phyloP scores from a whole-genome alignment of 2,329 filamentous ascomycete species.

The Aspergillus aculeatus region DNA sequence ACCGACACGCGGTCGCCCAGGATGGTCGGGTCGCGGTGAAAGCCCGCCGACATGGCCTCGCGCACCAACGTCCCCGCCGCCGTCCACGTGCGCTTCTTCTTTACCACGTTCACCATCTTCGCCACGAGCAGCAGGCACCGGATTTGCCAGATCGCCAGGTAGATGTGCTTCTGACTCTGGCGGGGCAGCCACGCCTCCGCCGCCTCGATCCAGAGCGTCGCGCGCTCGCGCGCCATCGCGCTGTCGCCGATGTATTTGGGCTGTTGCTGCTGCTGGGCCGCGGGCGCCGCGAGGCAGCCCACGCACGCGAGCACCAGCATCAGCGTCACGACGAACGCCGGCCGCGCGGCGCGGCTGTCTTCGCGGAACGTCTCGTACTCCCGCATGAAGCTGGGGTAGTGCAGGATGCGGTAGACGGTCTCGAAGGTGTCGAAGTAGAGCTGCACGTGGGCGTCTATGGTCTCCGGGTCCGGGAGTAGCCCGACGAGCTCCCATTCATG shows the following conservation, averaged over 20 bases:
- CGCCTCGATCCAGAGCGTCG: constrained; percentile 20
- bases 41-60: constrained; percentile 49
- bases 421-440: constrained; percentile 27
- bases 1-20: constrained; percentile 37
- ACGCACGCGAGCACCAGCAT: constrained; percentile 23
- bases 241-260: constrained; percentile 21
- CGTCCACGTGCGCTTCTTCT: constrained; percentile 53
- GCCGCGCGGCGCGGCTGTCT: constrained; percentile 12
- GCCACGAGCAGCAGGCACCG: constrained; percentile 49
- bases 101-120: constrained; percentile 49
- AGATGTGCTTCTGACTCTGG: constrained; percentile 53
- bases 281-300: constrained; percentile 8
- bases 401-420: constrained; percentile 23
- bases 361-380: constrained; percentile 23
- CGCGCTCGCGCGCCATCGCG: constrained; percentile 18
- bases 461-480: constrained; percentile 22
- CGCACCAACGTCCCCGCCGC: constrained; percentile 48
- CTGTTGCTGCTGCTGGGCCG: constrained; percentile 4
- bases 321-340: constrained; percentile 20
- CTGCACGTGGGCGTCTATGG: constrained; percentile 19
- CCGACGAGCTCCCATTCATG: constrained; percentile 16
- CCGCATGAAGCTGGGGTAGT: constrained; percentile 22
- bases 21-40: constrained; percentile 50
- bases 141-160: constrained; percentile 50
- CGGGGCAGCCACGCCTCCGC: constrained; percentile 16